Conservation (phyloP, 75 land plant genomes). For the Cryptomeria japonica region DNA sequence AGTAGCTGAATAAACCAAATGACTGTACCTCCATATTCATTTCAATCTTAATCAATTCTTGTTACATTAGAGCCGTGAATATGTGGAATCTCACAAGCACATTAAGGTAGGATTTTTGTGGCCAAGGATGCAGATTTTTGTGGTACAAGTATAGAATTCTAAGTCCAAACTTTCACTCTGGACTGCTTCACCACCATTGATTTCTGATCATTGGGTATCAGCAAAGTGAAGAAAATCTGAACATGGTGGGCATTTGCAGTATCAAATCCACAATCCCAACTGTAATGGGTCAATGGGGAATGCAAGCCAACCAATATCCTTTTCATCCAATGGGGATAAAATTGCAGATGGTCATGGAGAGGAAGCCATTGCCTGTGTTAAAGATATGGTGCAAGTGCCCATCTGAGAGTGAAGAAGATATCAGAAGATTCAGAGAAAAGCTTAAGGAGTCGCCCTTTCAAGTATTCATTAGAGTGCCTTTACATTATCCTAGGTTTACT, state of each 20-base stretch:
- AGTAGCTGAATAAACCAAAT: no score
- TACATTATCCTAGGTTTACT: constrained; percentile 17
- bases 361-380: neutral
- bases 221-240: neutral
- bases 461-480: constrained; percentile 2
- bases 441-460: constrained; percentile 5
- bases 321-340: neutral
- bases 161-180: no score
- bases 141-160: no score
- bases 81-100: no score
- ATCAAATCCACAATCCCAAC: neutral
- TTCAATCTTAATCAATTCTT: no score
- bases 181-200: no score
- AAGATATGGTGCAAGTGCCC: neutral
- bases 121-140: no score
- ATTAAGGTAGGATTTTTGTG: no score
- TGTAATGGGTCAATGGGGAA: neutral
- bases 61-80: no score
- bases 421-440: neutral
- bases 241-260: neutral
- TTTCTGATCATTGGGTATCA: no score
- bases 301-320: neutral
- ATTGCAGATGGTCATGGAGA: neutral
- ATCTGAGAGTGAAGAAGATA: neutral
- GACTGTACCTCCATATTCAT: no score